Percentiles rank a stretch among this genome's conserved stretches.
phyloP scores from a whole-genome alignment of 805 yeast species.

The Saturnispora dispora region DNA sequence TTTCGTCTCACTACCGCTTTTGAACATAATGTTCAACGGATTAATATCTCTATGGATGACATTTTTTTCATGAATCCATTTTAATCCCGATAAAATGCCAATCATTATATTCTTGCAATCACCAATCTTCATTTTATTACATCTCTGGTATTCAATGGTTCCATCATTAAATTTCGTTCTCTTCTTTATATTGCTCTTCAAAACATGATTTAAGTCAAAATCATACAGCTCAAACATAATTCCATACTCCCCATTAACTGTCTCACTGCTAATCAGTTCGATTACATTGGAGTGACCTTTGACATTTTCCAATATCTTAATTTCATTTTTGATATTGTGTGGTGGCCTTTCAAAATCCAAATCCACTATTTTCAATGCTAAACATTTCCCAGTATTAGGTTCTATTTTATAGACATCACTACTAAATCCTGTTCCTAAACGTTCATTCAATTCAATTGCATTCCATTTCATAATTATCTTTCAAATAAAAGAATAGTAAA shows the following conservation, averaged over 20 bases:
- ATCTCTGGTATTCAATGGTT: not conserved
- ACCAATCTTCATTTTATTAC: constrained; percentile 13
- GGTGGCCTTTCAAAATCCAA: constrained; percentile 47
- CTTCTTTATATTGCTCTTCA: constrained; percentile 28
- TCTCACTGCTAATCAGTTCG: constrained; percentile 9
- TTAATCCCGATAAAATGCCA: constrained; percentile 38
- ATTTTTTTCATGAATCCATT: constrained; percentile 59
- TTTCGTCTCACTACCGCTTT: constrained; percentile 10
- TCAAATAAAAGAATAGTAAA: not conserved
- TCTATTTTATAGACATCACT: constrained; percentile 28
- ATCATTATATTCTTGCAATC: constrained; percentile 27
- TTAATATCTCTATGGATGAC: constrained; percentile 67
- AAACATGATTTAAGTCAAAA: constrained; percentile 28
- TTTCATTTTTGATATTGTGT: constrained; percentile 41
- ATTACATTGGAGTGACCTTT: constrained; percentile 12
- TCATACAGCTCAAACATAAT: constrained; percentile 35
- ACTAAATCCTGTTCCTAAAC: constrained; percentile 36
- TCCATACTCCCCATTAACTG: constrained; percentile 28
- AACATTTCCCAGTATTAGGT: constrained; percentile 10
- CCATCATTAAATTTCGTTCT: constrained; percentile 21
- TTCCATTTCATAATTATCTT: constrained; percentile 1
- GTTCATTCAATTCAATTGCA: constrained; percentile 12
- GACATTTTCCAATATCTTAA: constrained; percentile 28
- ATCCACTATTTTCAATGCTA: constrained; percentile 40
- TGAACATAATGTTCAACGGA: constrained; percentile 51